Base-by-base conservation (phyloP, 108 stramenopile species). In the Discostella pseudostelligera region DNA sequence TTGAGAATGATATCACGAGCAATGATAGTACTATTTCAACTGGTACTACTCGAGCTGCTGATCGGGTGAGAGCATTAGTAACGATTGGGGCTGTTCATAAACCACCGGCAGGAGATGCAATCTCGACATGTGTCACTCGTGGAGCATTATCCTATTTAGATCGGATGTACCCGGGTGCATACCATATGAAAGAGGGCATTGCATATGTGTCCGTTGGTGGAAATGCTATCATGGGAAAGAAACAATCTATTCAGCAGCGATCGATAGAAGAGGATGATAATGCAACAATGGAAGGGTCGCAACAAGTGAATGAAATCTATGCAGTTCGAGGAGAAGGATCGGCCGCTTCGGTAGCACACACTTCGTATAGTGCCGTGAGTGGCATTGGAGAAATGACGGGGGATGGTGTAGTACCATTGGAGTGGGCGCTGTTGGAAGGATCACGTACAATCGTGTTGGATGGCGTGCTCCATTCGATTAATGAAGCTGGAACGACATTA, bases 361-460 rank as follows among this genome's bases (percentile, higher is more conserved):
- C 78, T 13, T 82, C 84, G n/a, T 96, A 96, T 65, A 59, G 84
- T 62, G 86, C 87, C 37, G 89, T 96, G 29, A 86, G 87, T 46
- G 95, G 95, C 8, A 66, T 81, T 39, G 92, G 92, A 3, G 74
- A 76, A 13, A 81, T 78, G 21, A 51, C 69, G 7, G 93, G 93
- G 0, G 93, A 96, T 78, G 90, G 93, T 19, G 89, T 94, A 32
- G 90, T 96, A 32, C 96, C 96, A 8, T 54, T 88, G 14, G 62
- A 69, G 16, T 83, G 72, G 58, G 72, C 88, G 3, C 83, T 93
- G 40, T 77, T 96, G 51, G 90, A 92, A 47, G 89, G 83, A 21
- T 86, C 92, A 8, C 67, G 61, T 25, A 85, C 82, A 35, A 77
- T 88, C 50, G 67, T 80, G 7, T 50, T 96, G 20, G 83, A 88